Base-by-base conservation (phyloP, 805 yeast species). In the Lachancea sp. region DNA sequence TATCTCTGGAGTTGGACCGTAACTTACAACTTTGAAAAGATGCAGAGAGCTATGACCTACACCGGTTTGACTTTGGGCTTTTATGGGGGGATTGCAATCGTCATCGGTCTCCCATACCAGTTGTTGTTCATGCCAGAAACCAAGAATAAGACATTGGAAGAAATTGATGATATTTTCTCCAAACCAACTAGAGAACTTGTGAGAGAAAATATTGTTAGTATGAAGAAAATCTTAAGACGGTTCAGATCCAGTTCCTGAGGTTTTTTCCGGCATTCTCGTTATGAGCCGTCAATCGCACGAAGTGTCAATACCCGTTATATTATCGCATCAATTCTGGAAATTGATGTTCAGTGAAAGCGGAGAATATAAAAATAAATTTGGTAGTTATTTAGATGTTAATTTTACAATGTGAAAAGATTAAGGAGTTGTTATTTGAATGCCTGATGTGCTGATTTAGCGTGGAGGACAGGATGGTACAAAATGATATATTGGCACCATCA, bases 61-160 rank as follows among this genome's bases (percentile, higher is more conserved):
- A 75, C 81, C 9, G 84, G 86, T 21, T 66, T 79, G 47, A 70
- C 78, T 5, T 60, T 78, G 35, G 84, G 84, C 0, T 79, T 79
- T 69, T 79, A 75, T 51, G 84, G 83, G 36, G 83, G 83, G 34
- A 70, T 79, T 51, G 81, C 82, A 1, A 25, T 49, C 18, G 70
- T 74, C 41, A 41, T 78, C 21, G 83, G 81, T 40, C 61, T 72
- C 50, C 51, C 74, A 39, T 74, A 74, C 58, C 79, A 74, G 58
- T 46, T 67, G 44, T 55, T 77, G 46, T 74, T 77, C 61, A 77
- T 78, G 74, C 84, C 82, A 28, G 87, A 81, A 63, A 80, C 87
- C 25, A 80, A 79, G 63, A 80, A 74, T 51, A 76, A 73, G 63
- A 77, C 86, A 11, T 69, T 80, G 56, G 88, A 80, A 63, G 86